phyloP scores from a whole-genome alignment of 2,329 filamentous ascomycete species.

The Rutstroemia sp. region DNA sequence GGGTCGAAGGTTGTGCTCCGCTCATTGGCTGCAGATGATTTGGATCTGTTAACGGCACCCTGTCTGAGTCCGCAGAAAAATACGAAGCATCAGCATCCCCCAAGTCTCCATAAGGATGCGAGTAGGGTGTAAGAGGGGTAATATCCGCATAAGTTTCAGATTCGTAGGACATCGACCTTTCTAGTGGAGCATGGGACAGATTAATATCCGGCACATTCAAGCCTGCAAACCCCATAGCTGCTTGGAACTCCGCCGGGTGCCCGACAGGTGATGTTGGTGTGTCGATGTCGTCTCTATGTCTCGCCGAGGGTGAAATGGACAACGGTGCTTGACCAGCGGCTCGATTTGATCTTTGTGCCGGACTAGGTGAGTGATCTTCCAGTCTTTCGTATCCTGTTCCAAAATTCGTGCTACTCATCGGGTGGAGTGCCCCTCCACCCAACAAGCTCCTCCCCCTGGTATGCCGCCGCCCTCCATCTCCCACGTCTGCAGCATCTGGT shows the following conservation, averaged over 20 bases:
- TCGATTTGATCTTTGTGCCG: slow-evolving; percentile 15
- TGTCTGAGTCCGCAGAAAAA: slow-evolving; percentile 43
- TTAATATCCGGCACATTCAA: slow-evolving; percentile 28
- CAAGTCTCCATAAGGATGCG: slow-evolving; percentile 17
- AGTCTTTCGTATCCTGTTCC: slow-evolving; percentile 27
- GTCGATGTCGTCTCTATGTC: slow-evolving; percentile 15
- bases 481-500: slow-evolving; percentile 25
- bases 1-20: slow-evolving; percentile 32
- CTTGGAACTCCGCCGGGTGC: slow-evolving; percentile 27
- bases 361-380: slow-evolving; percentile 24
- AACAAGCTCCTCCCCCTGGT: slow-evolving; percentile 28
- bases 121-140: slow-evolving; percentile 10
- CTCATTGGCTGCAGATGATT: slow-evolving; percentile 49
- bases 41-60: slow-evolving; percentile 50
- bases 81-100: slow-evolving; percentile 26
- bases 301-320: slow-evolving; percentile 8
- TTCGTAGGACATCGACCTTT: slow-evolving; percentile 21
- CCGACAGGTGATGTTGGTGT: slow-evolving; percentile 25
- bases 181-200: slow-evolving; percentile 23
- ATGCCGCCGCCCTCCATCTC: slow-evolving; percentile 21
- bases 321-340: slow-evolving; percentile 9
- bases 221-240: slow-evolving; percentile 30
- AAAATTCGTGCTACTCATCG: slow-evolving; percentile 19
- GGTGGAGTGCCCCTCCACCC: slow-evolving; percentile 19
- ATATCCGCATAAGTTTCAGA: slow-evolving; percentile 21